Conservation (phyloP, 495 filamentous ascomycete genomes). For the Friedmanniomyces simplex region DNA sequence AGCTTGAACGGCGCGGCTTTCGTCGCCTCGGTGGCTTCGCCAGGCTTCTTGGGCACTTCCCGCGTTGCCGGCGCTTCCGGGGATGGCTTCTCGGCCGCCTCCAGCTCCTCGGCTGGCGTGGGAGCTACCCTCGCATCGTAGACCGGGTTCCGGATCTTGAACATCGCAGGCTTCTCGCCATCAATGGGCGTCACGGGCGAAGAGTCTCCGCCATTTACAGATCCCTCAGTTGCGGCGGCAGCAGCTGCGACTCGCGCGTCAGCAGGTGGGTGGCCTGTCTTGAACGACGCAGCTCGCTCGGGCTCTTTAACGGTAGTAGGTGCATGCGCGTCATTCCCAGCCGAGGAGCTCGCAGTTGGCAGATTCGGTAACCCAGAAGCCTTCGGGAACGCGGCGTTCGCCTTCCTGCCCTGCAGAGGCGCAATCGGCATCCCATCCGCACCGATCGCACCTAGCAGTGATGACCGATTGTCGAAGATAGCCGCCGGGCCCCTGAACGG, state of each 20-base stretch:
- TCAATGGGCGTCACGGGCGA: neutral
- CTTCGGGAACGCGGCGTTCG: neutral
- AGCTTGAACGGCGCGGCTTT: slow-evolving; percentile 11
- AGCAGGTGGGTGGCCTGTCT: neutral
- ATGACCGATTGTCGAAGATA: slow-evolving; percentile 10
- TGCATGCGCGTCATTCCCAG: neutral
- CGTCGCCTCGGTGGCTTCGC: neutral
- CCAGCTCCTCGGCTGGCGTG: neutral
- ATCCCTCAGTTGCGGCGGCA: neutral
- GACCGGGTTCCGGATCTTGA: slow-evolving; percentile 11
- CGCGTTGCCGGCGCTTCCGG: neutral
- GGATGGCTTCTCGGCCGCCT: neutral
- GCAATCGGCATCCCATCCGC: slow-evolving; percentile 19
- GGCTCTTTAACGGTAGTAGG: neutral
- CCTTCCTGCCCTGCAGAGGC: neutral
- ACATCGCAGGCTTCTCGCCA: neutral
- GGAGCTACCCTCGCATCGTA: slow-evolving; percentile 1
- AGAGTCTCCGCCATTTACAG: neutral
- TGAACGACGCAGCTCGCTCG: neutral
- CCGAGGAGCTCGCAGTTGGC: neutral
- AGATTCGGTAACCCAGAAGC: neutral
- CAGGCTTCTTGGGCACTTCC: neutral
- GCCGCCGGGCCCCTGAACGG: neutral
- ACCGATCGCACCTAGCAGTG: slow-evolving; percentile 14
- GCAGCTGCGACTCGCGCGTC: neutral